Evolutionary conservation across 192 early-diverging fungal species (phyloP).

Genomic region (Obelidium mucronatum): DNA sequence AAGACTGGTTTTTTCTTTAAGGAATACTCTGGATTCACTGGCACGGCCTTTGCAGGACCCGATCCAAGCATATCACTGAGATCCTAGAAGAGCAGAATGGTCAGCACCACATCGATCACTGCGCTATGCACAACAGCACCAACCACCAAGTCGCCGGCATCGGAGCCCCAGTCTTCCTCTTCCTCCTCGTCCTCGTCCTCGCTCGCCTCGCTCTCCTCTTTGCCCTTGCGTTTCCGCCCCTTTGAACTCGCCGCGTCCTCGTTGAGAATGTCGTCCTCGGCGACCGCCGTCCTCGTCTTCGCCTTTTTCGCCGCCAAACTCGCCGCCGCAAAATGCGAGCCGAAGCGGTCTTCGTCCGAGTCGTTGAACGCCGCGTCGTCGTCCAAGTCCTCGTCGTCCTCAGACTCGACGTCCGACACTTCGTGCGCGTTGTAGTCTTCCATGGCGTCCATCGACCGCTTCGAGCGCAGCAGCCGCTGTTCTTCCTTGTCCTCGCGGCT

Average conservation of each 20-base stretch:
- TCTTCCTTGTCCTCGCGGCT: background rate
- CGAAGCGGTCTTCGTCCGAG: slow-evolving; percentile 84
- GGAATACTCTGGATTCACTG: slow-evolving; percentile 12
- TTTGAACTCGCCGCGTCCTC: slow-evolving; percentile 31
- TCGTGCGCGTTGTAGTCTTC: slow-evolving; percentile 69
- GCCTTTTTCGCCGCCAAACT: slow-evolving; percentile 26
- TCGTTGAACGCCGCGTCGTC: slow-evolving; percentile 91
- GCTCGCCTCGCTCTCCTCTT: slow-evolving; percentile 49
- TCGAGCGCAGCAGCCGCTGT: background rate
- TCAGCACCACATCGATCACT: slow-evolving; percentile 19
- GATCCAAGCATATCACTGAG: slow-evolving; percentile 5
- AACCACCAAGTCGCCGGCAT: slow-evolving; percentile 61
- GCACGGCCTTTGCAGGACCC: slow-evolving; percentile 19
- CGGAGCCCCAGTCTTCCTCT: slow-evolving; percentile 46
- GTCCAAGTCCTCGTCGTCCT: slow-evolving; percentile 95
- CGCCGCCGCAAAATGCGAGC: slow-evolving; percentile 67
- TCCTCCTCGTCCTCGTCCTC: slow-evolving; percentile 47
- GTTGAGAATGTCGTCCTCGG: slow-evolving; percentile 28
- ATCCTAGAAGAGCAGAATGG: background rate
- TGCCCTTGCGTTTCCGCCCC: slow-evolving; percentile 15
- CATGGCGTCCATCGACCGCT: slow-evolving; percentile 2
- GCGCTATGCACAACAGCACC: slow-evolving; percentile 28
- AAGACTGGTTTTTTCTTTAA: slow-evolving; percentile 2
- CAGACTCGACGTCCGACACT: slow-evolving; percentile 76
- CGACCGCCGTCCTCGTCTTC: background rate